Evolutionary conservation across 441 rosid species (phyloP), one percentile per base, ranked within the genome.

Genomic region (Erodium texanum): DNA sequence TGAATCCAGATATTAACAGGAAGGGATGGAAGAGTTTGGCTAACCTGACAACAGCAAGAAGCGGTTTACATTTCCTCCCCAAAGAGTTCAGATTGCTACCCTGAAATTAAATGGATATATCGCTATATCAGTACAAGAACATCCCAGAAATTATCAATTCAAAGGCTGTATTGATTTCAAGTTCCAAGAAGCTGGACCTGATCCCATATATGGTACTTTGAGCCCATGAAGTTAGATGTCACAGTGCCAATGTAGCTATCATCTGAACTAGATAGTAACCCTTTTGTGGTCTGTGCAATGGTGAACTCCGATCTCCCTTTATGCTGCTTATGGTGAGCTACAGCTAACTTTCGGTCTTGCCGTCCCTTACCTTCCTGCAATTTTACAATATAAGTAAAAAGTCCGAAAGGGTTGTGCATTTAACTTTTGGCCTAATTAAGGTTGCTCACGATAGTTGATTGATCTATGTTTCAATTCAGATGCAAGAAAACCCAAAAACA

Each of bases 311-410:
- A 86, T 78, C 76, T 90, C 65, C 97, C 94, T 5, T 82, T 82
- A 23, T 73, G 77, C 64, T 91, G 70, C 71, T 79, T 89, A 45
- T 88, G 88, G 76, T 83, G 76, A 70, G 97, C 97, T n/a, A 93
- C 80, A 0, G 97, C 97, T 68, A 93, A 83, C 75, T 90, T 90
- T 68, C 98, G 80, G 74, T 89, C 86, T 78, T 85, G 89, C 70
- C 97, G 62, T 66, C 98, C 97, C 27, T 83, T 81, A 16, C 98
- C 98, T 84, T 90, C 97, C 98, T 93, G 80, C 64, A 73, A 76
- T 38, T 34, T 77, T 75, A 20, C 74, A 65, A 71, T 41, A 56
- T 66, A 67, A 71, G 70, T 71, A 7, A 56, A 56, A 65, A 22
- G 11, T 32, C 15, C 19, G 62, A 68, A 16, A 29, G 59, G 10